Evolutionary conservation across 2,329 filamentous ascomycete species (phyloP), one percentile per base, ranked within the genome.

Genomic region (Fusarium buxicola): DNA sequence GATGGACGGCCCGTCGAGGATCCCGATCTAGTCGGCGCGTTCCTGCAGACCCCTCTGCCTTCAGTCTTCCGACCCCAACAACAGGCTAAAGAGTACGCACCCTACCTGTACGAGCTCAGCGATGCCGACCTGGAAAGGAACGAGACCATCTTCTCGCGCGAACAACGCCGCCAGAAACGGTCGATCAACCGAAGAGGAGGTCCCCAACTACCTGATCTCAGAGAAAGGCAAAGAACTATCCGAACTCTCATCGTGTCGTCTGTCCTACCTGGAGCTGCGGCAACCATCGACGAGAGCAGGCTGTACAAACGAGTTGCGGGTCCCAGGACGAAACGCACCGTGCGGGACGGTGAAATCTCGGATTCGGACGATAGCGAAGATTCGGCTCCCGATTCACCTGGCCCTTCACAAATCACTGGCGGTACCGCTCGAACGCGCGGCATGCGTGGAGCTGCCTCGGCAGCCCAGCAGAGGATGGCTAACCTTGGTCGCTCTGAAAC

Each of bases 311-410:
- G 90, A 48, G 84, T 89, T 16, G 85, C 86, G 28, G 89, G 83
- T 41, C 73, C 85, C 27, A 81, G 83, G 61, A 82, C 84, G 45
- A 86, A 88, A 72, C 83, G 89, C 51, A 75, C 80, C 44, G 60
- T 68, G 16, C 74, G 78, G 25, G 86, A 89, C 63, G 91, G 92
- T 55, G 92, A 95, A 53, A 72, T 88, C 7, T 96, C 92, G 0
- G 94, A 97, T 51, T 94, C 95, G 1, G 92, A 94, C 44, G 93
- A 97, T 25, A 96, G 92, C 73, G 94, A 97, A 54, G 92, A 96
- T 56, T 96, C 92, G 1, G 87, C 84, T 1, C 87, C 90, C 15
- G 94, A 96, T 58, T 97, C 94, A n/a, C 93, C 93, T 3, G 91
- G 90, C 3, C 84, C 90, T 32, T 87, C 90, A 7, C 86, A 91